Evolutionary conservation across 2,329 filamentous ascomycete genomes (phyloP).

Genomic region (Gnomoniopsis smithogilvyi): DNA sequence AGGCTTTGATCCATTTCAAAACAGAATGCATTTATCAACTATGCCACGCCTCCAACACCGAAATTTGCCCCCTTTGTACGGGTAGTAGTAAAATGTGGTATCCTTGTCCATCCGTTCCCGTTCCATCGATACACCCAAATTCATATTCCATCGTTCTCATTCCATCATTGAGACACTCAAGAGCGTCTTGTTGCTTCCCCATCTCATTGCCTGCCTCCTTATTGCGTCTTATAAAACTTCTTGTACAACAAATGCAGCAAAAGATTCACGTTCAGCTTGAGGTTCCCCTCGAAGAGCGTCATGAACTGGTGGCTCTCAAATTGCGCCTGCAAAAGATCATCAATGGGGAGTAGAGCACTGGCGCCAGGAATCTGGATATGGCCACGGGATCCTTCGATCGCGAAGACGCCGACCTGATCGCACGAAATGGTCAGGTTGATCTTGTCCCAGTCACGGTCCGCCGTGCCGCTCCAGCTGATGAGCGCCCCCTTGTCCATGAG

Average conservation of each 20-base stretch:
- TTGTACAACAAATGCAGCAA: constrained; percentile 96
- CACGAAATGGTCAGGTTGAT: constrained; percentile 93
- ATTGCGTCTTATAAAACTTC: constrained; percentile 87
- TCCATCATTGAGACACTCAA: background rate
- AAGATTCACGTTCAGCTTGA: constrained; percentile 93
- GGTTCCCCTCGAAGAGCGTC: constrained; percentile 81
- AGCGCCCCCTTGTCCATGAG: constrained; percentile 92
- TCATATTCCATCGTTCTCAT: constrained; percentile 9
- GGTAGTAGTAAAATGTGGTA: constrained; percentile 13
- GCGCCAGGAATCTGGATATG: constrained; percentile 96
- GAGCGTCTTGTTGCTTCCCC: background rate
- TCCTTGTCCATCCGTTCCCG: background rate
- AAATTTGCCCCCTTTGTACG: background rate
- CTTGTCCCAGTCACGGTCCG: constrained; percentile 81
- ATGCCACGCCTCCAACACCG: constrained; percentile 14
- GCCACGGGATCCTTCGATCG: constrained; percentile 83
- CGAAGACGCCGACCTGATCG: constrained; percentile 92
- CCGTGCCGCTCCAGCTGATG: constrained; percentile 83
- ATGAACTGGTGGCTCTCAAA: constrained; percentile 97
- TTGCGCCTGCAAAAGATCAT: constrained; percentile 92
- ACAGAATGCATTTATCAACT: constrained; percentile 9
- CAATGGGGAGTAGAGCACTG: constrained; percentile 81
- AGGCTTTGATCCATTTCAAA: too few species aligned
- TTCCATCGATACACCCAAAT: constrained; percentile 1
- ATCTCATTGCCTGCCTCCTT: constrained; percentile 21